Conservation (phyloP, 2,329 filamentous ascomycete genomes). For the Xylariaceae sp. region DNA sequence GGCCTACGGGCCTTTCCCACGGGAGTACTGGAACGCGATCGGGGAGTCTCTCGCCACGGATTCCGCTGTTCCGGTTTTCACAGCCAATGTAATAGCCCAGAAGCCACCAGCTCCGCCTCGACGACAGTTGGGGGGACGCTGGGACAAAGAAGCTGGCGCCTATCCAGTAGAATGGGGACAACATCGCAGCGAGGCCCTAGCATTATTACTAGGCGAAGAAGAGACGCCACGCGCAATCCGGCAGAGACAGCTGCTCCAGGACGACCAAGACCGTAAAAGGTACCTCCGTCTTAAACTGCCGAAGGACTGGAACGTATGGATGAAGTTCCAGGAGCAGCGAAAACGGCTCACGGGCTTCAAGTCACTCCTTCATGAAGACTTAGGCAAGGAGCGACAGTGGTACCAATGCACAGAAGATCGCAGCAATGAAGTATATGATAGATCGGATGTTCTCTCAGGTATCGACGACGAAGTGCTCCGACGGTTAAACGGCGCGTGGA, state of each 20-base stretch:
- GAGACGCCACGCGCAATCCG: conserved; percentile 2
- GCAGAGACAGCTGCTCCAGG: not conserved
- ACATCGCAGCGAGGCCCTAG: not conserved
- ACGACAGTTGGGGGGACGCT: no score
- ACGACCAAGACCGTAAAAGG: not conserved
- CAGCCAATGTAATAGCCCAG: conserved; percentile 1
- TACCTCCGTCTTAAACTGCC: conserved; percentile 10
- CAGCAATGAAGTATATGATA: not conserved
- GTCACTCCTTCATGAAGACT: conserved; percentile 12
- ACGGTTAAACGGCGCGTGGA: conserved; percentile 6
- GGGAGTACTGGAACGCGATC: not conserved
- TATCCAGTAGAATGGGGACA: not conserved
- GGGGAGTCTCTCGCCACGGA: conserved; percentile 6
- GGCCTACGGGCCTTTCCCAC: conserved; percentile 13
- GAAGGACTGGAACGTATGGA: conserved; percentile 2
- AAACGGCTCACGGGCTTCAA: conserved; percentile 4
- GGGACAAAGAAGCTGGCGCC: not conserved
- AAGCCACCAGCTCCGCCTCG: not conserved
- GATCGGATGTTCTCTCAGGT: not conserved
- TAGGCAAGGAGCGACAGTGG: conserved; percentile 11
- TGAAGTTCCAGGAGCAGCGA: conserved; percentile 1
- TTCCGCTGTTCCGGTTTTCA: conserved; percentile 9
- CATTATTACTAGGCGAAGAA: not conserved
- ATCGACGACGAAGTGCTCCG: not conserved
- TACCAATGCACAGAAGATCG: conserved; percentile 5